Conservation (phyloP, 352 stramenopile species). For the Thraustochytrium aureum region DNA sequence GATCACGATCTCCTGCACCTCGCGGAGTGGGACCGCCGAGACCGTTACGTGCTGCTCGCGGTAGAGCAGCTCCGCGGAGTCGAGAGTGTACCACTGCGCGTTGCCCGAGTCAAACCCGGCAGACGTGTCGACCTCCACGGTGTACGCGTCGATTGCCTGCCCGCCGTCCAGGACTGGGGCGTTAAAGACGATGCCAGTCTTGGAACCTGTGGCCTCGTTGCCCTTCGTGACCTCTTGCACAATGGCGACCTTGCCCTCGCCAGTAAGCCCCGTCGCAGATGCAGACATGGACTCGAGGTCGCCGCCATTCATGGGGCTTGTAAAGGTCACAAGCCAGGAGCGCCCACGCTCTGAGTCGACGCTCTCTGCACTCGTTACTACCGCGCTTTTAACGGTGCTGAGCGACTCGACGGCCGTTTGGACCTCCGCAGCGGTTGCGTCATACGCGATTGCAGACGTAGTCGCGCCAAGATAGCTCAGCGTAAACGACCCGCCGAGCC, state of each 20-base stretch:
- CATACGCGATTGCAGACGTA: conserved; percentile 65
- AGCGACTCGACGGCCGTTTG: conserved; percentile 63
- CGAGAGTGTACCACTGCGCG: conserved; percentile 1
- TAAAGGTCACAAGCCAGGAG: conserved; percentile 75
- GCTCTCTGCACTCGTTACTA: conserved; percentile 63
- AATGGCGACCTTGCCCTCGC: conserved; percentile 16
- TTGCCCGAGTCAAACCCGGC: conserved; percentile 67
- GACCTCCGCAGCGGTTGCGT: conserved; percentile 70
- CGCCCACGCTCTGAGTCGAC: conserved; percentile 68
- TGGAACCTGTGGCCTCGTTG: conserved; percentile 66
- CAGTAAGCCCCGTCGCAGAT: conserved; percentile 1
- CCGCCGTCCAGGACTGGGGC: conserved; percentile 69
- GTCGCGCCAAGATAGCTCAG: conserved; percentile 22
- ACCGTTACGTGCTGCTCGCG: conserved; percentile 23
- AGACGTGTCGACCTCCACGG: conserved; percentile 86
- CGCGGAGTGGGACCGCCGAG: not conserved
- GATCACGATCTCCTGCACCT: conserved; percentile 34
- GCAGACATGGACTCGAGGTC: conserved; percentile 67
- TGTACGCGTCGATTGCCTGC: conserved; percentile 77
- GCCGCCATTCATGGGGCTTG: conserved; percentile 67
- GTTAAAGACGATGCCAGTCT: conserved; percentile 65
- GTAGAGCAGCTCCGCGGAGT: conserved; percentile 23
- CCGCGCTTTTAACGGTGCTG: conserved; percentile 66
- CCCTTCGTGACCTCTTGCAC: conserved; percentile 47
- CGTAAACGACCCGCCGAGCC: conserved; percentile 23